Percentiles rank a stretch among this genome's conserved stretches.
Conservation (phyloP, 1,139 yeast genomes). For the Sugiyamaella neomexicana region DNA sequence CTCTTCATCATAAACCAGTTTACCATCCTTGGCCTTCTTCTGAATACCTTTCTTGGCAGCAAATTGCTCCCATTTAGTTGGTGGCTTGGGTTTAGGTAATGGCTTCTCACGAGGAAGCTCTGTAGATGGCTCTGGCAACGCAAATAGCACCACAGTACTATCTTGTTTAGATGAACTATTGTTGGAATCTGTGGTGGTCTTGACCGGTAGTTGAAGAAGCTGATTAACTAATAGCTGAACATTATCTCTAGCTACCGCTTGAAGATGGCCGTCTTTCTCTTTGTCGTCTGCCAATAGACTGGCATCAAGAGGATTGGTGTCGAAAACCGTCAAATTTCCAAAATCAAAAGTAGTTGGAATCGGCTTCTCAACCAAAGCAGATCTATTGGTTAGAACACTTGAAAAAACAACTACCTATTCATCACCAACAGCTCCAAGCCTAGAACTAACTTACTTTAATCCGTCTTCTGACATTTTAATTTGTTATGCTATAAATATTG, state of each 20-base stretch:
- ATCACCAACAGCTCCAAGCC: background rate
- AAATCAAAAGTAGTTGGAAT: conserved; percentile 83
- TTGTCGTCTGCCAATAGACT: conserved; percentile 66
- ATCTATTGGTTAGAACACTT: conserved; percentile 47
- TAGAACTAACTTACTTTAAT: conserved; percentile 14
- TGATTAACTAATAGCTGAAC: conserved; percentile 89
- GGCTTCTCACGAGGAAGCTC: conserved; percentile 93
- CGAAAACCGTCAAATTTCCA: conserved; percentile 86
- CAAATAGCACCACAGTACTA: conserved; percentile 77
- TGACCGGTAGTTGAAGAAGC: conserved; percentile 82
- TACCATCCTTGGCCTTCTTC: conserved; percentile 87
- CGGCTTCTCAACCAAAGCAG: conserved; percentile 84
- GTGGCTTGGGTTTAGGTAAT: conserved; percentile 86
- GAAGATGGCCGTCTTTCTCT: conserved; percentile 62
- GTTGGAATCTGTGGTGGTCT: conserved; percentile 73
- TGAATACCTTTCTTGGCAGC: conserved; percentile 94
- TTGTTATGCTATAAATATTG: background rate
- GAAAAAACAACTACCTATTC: no score
- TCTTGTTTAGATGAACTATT: conserved; percentile 60
- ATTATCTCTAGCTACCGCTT: conserved; percentile 81
- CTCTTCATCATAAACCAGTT: conserved; percentile 86
- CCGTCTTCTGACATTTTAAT: conserved; percentile 14
- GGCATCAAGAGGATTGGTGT: conserved; percentile 72
- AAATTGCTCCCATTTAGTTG: conserved; percentile 95
- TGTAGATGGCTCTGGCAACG: conserved; percentile 81